Conservation (phyloP, 1,284 basidiomycete genomes). For the Albatrellus sp. region DNA sequence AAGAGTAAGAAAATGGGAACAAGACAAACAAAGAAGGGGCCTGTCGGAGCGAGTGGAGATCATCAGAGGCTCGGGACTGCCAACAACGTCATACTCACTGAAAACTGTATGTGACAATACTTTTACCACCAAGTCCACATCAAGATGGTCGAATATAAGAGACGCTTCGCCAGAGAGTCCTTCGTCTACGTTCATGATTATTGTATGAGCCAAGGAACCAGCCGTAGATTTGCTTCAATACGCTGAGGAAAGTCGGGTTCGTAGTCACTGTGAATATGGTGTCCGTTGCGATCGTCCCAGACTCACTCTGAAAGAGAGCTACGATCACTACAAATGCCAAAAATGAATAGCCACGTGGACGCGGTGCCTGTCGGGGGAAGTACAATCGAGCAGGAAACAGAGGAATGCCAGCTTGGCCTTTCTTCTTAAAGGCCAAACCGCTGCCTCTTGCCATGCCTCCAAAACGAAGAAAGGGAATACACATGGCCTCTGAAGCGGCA, state of each 20-base stretch:
- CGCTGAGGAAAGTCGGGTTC: background rate
- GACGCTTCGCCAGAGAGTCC: conserved; percentile 3
- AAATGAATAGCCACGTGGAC: no score
- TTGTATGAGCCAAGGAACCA: conserved; percentile 6
- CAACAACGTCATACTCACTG: conserved; percentile 34
- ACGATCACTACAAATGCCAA: no score
- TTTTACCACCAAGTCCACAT: conserved; percentile 66
- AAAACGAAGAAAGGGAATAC: conserved; percentile 6
- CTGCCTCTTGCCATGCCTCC: conserved; percentile 6
- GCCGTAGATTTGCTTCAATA: conserved; percentile 6
- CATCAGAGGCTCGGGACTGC: no score
- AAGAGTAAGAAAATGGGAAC: conserved; percentile 67
- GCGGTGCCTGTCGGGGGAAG: background rate
- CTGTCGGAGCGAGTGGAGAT: conserved; percentile 21
- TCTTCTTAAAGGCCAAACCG: background rate
- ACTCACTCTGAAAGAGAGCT: no score
- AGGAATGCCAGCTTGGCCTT: background rate
- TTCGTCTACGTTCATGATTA: conserved; percentile 5
- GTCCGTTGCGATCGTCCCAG: no score
- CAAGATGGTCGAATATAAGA: conserved; percentile 49
- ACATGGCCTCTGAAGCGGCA: background rate
- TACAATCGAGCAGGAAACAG: background rate
- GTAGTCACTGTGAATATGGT: no score
- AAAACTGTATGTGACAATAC: conserved; percentile 66
- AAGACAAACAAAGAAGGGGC: conserved; percentile 72